These are phyloP conservation scores for Fusarium sp. DNA, from an alignment of 2,329 filamentous ascomycete genomes.

Conservation along the genomic window DNA sequence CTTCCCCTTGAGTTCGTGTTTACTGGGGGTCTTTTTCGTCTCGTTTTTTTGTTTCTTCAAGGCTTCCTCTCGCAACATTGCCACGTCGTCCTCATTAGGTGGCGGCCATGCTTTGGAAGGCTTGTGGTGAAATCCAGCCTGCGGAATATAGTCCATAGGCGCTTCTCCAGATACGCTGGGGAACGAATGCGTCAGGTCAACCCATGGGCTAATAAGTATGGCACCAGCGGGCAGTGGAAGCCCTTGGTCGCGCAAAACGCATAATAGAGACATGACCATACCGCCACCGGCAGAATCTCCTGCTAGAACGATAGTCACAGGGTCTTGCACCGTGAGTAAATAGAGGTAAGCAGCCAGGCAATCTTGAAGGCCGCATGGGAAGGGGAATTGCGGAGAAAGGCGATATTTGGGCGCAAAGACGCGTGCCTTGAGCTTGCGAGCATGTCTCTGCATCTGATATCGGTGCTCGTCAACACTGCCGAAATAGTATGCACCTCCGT, in stretches of 20 bases:
- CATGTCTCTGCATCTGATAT: slow-evolving; percentile 98
- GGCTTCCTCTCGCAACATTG: slow-evolving; percentile 60
- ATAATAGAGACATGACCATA: slow-evolving; percentile 83
- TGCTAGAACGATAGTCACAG: slow-evolving; percentile 83
- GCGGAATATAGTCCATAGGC: slow-evolving; percentile 86
- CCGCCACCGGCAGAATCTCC: slow-evolving; percentile 95
- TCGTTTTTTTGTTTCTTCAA: slow-evolving; percentile 51
- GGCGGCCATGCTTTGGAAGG: slow-evolving; percentile 94
- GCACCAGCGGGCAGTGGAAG: slow-evolving; percentile 88
- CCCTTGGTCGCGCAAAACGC: slow-evolving; percentile 81
- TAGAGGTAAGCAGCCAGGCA: slow-evolving; percentile 89
- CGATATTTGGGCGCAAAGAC: slow-evolving; percentile 89
- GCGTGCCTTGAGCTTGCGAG: slow-evolving; percentile 88
- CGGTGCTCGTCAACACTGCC: slow-evolving; percentile 95
- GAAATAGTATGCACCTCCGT: slow-evolving; percentile 95
- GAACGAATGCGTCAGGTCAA: slow-evolving; percentile 94
- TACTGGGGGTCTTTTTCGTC: slow-evolving; percentile 34
- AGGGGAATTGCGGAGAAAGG: slow-evolving; percentile 91
- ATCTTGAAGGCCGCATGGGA: slow-evolving; percentile 91
- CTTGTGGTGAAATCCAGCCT: slow-evolving; percentile 87
- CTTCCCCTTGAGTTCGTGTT: slow-evolving; percentile 44
- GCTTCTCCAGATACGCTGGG: slow-evolving; percentile 82
- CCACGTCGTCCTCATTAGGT: slow-evolving; percentile 79
- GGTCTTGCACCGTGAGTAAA: slow-evolving; percentile 77
- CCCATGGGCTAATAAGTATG: slow-evolving; percentile 93